These are phyloP conservation scores for Lichtheimia corymbifera DNA, from an alignment of 371 early-diverging fungal species.

Conservation along the genomic window DNA sequence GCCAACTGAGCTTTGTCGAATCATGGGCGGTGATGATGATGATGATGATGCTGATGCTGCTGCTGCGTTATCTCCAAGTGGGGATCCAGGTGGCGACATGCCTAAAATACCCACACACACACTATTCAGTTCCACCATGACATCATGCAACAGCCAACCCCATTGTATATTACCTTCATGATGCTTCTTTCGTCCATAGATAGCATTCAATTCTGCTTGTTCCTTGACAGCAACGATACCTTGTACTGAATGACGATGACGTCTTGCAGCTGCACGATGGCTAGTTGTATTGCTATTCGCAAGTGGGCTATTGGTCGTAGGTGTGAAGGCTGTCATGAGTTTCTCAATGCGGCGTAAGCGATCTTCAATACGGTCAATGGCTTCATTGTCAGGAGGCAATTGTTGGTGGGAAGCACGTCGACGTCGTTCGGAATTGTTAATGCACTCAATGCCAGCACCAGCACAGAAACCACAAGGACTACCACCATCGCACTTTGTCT, in stretches of 20 bases:
- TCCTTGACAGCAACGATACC: conserved; percentile 48
- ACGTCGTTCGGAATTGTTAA: conserved; percentile 48
- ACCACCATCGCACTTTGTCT: conserved; percentile 56
- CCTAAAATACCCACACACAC: conserved; percentile 1
- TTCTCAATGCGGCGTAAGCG: conserved; percentile 48
- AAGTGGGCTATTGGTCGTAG: conserved; percentile 17
- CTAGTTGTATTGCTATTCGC: conserved; percentile 6
- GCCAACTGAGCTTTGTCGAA: conserved; percentile 17
- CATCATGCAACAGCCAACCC: conserved; percentile 4
- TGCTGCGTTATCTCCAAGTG: conserved; percentile 1
- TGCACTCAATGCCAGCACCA: conserved; percentile 43
- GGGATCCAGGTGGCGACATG: conserved; percentile 12
- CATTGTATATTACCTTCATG: not conserved
- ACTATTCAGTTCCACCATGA: not conserved
- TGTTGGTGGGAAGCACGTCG: conserved; percentile 14
- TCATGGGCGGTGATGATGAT: conserved; percentile 25
- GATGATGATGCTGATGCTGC: conserved; percentile 11
- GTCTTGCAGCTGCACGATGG: conserved; percentile 21
- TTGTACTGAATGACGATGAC: conserved; percentile 49
- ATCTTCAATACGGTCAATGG: conserved; percentile 54
- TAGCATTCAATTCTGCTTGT: conserved; percentile 32
- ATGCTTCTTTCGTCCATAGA: conserved; percentile 19
- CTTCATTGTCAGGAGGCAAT: conserved; percentile 18
- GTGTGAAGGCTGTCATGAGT: conserved; percentile 51
- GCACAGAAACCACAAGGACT: conserved; percentile 50